Conservation (phyloP, 1,284 basidiomycete genomes). For the Exsudoporus floridanus region DNA sequence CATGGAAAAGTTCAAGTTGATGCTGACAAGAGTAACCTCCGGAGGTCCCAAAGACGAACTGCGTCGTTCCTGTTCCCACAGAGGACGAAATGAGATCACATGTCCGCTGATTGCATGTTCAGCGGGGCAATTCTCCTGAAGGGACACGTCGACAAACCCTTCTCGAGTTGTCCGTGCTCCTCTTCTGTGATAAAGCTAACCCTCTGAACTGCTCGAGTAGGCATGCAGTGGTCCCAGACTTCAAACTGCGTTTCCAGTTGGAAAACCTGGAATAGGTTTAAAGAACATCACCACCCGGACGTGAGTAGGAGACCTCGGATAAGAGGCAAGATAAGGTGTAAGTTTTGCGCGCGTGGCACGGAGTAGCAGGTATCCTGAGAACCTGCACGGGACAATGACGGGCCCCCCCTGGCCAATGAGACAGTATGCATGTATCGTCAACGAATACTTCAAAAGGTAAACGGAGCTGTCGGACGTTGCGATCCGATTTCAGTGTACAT, state of each 20-base stretch:
- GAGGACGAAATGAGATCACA: constrained; percentile 38
- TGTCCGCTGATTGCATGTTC: constrained; percentile 27
- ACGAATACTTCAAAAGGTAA: constrained; percentile 32
- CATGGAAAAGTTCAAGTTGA: neutral
- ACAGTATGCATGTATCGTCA: constrained; percentile 44
- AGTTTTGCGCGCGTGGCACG: constrained; percentile 45
- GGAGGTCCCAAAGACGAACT: constrained; percentile 57
- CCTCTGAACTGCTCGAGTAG: constrained; percentile 37
- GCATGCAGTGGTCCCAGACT: constrained; percentile 45
- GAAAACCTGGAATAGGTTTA: constrained; percentile 44
- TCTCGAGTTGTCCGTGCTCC: constrained; percentile 44
- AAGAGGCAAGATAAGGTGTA: constrained; percentile 41
- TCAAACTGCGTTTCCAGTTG: constrained; percentile 55
- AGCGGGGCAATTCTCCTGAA: neutral
- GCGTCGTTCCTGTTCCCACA: too few relatives aligned
- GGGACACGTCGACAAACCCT: constrained; percentile 36
- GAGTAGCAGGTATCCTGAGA: constrained; percentile 44
- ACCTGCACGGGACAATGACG: constrained; percentile 37
- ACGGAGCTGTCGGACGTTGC: constrained; percentile 23
- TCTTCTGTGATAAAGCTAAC: constrained; percentile 45
- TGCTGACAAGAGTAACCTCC: constrained; percentile 36
- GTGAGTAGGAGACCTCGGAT: too few relatives aligned
- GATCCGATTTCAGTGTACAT: constrained; percentile 13
- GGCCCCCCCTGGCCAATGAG: constrained; percentile 24
- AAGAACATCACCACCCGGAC: too few relatives aligned